Evolutionary conservation across 2,329 filamentous ascomycete species (phyloP).

Genomic region (Chlorencoelia australis): DNA sequence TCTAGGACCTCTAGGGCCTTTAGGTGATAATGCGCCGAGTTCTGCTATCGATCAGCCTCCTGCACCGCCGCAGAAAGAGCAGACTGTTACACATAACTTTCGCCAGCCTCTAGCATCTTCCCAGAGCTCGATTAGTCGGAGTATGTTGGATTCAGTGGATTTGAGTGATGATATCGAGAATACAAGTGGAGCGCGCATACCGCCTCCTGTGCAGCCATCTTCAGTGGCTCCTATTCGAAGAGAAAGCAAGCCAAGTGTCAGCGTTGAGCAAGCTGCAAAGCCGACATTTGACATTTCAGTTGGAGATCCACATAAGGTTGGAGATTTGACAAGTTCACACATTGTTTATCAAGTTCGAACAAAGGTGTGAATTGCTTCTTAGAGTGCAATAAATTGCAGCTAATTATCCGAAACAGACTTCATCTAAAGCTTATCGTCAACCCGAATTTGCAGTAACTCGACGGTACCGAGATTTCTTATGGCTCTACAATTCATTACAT

Average conservation of each 20-base stretch:
- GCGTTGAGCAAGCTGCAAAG: conserved; percentile 86
- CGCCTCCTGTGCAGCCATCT: conserved; percentile 52
- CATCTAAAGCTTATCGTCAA: conserved; percentile 90
- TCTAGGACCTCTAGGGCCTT: conserved; percentile 65
- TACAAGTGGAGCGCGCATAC: conserved; percentile 47
- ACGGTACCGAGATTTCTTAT: conserved; percentile 92
- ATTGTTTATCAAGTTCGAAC: conserved; percentile 96
- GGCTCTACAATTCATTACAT: conserved; percentile 92
- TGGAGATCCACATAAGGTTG: conserved; percentile 95
- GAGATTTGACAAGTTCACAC: conserved; percentile 91
- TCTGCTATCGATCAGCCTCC: conserved; percentile 46
- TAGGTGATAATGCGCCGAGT: conserved; percentile 38
- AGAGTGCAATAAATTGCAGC: not conserved
- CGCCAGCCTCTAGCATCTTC: conserved; percentile 32
- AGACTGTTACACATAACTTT: conserved; percentile 48
- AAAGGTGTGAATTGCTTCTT: conserved; percentile 46
- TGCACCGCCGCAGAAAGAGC: conserved; percentile 59
- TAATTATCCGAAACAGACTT: conserved; percentile 49
- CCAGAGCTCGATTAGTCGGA: conserved; percentile 37
- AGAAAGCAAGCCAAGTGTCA: conserved; percentile 66
- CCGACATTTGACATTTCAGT: conserved; percentile 85
- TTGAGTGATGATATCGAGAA: conserved; percentile 55
- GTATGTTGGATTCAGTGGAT: conserved; percentile 55
- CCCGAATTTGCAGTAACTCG: conserved; percentile 88
- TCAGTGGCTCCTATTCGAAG: conserved; percentile 40